Conservation (phyloP, 805 yeast genomes). For the Zygoascus biomembranicola region DNA sequence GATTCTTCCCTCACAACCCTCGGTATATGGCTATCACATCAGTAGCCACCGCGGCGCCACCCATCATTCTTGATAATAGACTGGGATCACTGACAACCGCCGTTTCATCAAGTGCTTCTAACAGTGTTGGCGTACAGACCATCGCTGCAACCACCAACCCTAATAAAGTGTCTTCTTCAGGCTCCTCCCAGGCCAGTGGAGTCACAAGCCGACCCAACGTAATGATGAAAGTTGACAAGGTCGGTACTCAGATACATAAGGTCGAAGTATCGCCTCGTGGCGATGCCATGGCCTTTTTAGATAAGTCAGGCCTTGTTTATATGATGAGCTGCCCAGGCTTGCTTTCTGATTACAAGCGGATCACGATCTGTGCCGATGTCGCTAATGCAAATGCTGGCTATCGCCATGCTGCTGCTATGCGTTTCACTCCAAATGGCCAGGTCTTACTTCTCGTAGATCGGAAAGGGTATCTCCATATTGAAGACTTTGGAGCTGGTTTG, state of each 20-base stretch:
- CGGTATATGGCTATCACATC: slow-evolving; percentile 42
- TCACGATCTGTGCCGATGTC: slow-evolving; percentile 49
- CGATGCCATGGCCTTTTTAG: slow-evolving; percentile 75
- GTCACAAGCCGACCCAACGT: slow-evolving; percentile 47
- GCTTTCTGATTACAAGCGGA: slow-evolving; percentile 47
- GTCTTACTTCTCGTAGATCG: slow-evolving; percentile 69
- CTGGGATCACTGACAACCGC: slow-evolving; percentile 19
- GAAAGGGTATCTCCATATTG: slow-evolving; percentile 68
- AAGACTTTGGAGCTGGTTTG: slow-evolving; percentile 81
- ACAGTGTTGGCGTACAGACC: not conserved
- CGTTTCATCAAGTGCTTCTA: not conserved
- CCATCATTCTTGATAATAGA: slow-evolving; percentile 58
- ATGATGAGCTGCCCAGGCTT: slow-evolving; percentile 52
- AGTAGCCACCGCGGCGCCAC: slow-evolving; percentile 53
- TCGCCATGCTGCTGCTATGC: slow-evolving; percentile 69
- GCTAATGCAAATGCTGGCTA: slow-evolving; percentile 52
- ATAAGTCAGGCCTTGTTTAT: slow-evolving; percentile 68
- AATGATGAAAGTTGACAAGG: slow-evolving; percentile 59
- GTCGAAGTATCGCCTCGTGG: slow-evolving; percentile 77
- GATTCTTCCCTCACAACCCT: slow-evolving; percentile 60
- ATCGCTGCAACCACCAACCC: slow-evolving; percentile 5
- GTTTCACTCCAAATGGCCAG: slow-evolving; percentile 76
- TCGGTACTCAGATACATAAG: slow-evolving; percentile 71
- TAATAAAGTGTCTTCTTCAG: slow-evolving; percentile 12
- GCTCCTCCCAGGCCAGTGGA: slow-evolving; percentile 27